These are phyloP conservation scores for Claviceps sp. DNA, from an alignment of 2,329 filamentous ascomycete species.

Conservation along the genomic window DNA sequence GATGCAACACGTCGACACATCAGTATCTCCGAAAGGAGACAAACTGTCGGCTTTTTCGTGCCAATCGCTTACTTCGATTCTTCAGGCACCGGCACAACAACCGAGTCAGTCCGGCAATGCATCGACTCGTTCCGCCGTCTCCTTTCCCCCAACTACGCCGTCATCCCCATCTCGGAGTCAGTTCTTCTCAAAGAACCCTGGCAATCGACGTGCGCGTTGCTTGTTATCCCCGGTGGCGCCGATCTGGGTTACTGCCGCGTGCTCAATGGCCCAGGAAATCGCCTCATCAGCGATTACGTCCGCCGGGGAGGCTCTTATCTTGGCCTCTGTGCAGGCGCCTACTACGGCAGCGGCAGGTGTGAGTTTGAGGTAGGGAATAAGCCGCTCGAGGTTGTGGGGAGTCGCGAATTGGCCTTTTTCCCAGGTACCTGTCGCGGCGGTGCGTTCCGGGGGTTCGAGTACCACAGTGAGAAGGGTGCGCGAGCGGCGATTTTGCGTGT, in stretches of 20 bases:
- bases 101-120: constrained; percentile 81
- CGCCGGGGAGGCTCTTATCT: constrained; percentile 75
- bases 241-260: constrained; percentile 82
- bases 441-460: constrained; percentile 81
- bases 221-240: constrained; percentile 89
- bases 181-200: constrained; percentile 85
- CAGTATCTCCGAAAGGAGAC: background rate
- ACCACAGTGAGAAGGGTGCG: constrained; percentile 76
- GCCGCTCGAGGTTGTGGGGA: constrained; percentile 71
- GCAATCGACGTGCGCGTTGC: constrained; percentile 70
- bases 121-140: constrained; percentile 75
- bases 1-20: no score
- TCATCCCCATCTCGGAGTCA: constrained; percentile 68
- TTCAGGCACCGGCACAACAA: constrained; percentile 68
- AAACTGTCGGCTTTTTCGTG: background rate
- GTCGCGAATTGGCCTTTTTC: constrained; percentile 77
- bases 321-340: constrained; percentile 87
- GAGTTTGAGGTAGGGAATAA: constrained; percentile 82
- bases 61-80: background rate
- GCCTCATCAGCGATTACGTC: constrained; percentile 72
- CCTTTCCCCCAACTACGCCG: constrained; percentile 81
- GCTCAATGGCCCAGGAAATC: constrained; percentile 79
- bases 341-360: constrained; percentile 69
- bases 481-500: constrained; percentile 57
- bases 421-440: constrained; percentile 75